Conservation (phyloP, 2,329 filamentous ascomycete species). For the Penicillium sp. region DNA sequence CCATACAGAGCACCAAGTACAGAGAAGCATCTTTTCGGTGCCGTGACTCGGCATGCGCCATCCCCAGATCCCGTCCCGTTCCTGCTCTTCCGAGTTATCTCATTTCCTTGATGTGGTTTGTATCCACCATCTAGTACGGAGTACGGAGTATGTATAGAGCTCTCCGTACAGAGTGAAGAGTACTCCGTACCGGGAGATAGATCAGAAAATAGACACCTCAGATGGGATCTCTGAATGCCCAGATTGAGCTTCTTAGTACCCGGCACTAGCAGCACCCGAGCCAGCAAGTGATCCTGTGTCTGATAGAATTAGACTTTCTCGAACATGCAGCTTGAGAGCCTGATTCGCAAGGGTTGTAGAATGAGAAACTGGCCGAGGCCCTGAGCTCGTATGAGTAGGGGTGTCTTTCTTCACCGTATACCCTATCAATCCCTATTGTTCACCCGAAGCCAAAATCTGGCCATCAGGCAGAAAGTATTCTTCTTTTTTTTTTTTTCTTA, state of each 20-base stretch:
- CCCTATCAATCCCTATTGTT: background rate
- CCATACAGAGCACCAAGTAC: too few species aligned
- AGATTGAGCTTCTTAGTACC: conserved; percentile 1
- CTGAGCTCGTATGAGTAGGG: background rate
- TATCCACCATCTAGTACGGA: background rate
- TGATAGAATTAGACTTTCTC: conserved; percentile 17
- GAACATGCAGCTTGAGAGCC: background rate
- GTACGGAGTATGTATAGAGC: background rate
- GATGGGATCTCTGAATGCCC: background rate
- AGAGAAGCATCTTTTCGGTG: too few species aligned
- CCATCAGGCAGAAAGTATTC: too few species aligned
- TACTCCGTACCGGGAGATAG: background rate
- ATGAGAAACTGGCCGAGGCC: conserved; percentile 1
- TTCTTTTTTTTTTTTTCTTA: too few species aligned
- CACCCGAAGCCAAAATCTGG: background rate
- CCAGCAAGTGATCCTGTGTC: conserved; percentile 9
- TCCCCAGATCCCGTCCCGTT: background rate
- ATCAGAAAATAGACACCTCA: background rate
- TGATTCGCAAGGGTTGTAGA: conserved; percentile 5
- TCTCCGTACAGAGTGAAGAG: too few species aligned
- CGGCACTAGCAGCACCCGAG: conserved; percentile 3
- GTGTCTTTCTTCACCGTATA: background rate
- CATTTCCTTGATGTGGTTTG: conserved; percentile 12
- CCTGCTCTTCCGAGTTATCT: background rate
- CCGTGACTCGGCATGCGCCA: background rate